Evolutionary conservation across 495 filamentous ascomycete genomes (phyloP).

Genomic region (Penicillium riverlandense): DNA sequence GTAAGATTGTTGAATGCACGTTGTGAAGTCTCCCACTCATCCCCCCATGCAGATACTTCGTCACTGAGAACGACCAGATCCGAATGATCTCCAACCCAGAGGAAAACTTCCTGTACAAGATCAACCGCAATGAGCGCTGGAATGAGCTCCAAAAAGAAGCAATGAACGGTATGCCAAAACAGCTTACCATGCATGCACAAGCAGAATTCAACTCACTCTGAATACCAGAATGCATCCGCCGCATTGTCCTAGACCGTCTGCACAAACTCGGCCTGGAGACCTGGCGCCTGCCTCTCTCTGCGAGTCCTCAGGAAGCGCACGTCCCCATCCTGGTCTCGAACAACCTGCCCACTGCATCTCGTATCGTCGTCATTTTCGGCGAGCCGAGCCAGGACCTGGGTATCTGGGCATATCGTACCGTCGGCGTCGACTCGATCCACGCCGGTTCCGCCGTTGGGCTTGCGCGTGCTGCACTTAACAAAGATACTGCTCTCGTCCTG

Average conservation of each 20-base stretch:
- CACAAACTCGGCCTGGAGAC: slow-evolving; percentile 45
- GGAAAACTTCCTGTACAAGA: slow-evolving; percentile 63
- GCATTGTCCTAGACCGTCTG: slow-evolving; percentile 55
- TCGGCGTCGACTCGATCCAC: slow-evolving; percentile 53
- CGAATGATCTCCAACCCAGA: slow-evolving; percentile 57
- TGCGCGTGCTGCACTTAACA: slow-evolving; percentile 40
- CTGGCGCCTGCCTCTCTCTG: slow-evolving; percentile 51
- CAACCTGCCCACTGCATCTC: slow-evolving; percentile 48
- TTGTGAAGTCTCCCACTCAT: background rate
- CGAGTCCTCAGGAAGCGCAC: slow-evolving; percentile 41
- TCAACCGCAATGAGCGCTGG: slow-evolving; percentile 61
- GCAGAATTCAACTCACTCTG: too few relatives aligned
- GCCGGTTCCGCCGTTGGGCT: slow-evolving; percentile 59
- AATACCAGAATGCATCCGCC: slow-evolving; percentile 51
- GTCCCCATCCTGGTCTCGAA: slow-evolving; percentile 59
- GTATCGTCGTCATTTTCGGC: slow-evolving; percentile 69
- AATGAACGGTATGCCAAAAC: slow-evolving; percentile 50
- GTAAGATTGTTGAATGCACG: slow-evolving; percentile 33
- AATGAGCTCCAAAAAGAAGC: slow-evolving; percentile 64
- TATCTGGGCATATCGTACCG: slow-evolving; percentile 60
- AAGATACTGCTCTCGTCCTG: slow-evolving; percentile 46
- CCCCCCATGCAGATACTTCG: slow-evolving; percentile 48
- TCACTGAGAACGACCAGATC: slow-evolving; percentile 67
- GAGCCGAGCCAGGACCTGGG: slow-evolving; percentile 66
- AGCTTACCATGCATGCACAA: background rate